Evolutionary conservation across 305 asterid genomes (phyloP), one percentile per base, ranked within the genome.

Genomic region (Andrographis paniculata): DNA sequence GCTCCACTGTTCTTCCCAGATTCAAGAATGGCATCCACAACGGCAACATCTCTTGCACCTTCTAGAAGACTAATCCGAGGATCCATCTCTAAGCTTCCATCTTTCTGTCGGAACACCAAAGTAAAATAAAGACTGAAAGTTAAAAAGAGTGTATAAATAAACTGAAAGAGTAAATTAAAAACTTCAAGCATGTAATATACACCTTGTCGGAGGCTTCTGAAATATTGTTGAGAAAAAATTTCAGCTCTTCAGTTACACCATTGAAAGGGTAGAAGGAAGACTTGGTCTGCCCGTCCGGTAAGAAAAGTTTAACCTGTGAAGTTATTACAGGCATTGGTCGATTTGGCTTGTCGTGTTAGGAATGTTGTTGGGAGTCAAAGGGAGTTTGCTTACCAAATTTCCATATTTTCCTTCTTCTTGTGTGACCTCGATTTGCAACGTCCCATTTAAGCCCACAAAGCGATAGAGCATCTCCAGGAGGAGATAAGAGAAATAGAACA

Each of bases 1-100:
- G 63, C 71, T 14, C 94, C 94, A 60, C 67, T 66, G 56, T 42
- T 70, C 65, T 54, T 62, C 44, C 93, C 95, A 31, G 97, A 88
- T 68, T 81, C 93, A 17, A 88, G 95, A 86, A 88, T 84, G 37
- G 97, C 97, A n/a, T 74, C 93, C 57, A 84, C 54, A 30, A 88
- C 80, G 30, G 95, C 95, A 49, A 88, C 66, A 60, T 88, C 97
- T 20, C 87, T 67, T 0, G 81, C 87, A 15, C 97, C 94, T 75
- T 84, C 97, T 17, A 68, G 36, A 47, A 59, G 79, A 6, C 86
- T 76, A 56, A 80, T 60, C 14, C 88, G 84, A 30, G 72, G 82
- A 72, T 80, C 96, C 2, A 52, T 73, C 48, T 72, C 58, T 27
- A 60, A 57, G 55, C 60, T 41, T 9, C 66, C 42, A 35, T 79